phyloP scores from a whole-genome alignment of 2,329 filamentous ascomycete genomes.

The Aureobasidium pullulans region DNA sequence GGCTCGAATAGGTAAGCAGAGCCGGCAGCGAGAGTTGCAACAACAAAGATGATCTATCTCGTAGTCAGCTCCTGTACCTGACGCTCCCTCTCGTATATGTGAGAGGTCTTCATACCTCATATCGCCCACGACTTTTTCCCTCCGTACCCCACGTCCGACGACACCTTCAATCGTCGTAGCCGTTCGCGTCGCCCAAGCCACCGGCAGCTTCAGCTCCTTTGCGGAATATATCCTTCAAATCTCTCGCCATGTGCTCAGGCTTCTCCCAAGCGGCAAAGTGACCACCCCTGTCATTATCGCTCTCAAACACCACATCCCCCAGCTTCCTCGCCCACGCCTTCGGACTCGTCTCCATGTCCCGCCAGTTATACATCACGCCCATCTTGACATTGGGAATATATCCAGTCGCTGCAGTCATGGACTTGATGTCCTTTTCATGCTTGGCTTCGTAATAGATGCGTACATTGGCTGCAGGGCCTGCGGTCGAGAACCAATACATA shows the following conservation, averaged over 20 bases:
- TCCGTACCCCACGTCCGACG: too few species aligned
- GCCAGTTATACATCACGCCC: constrained; percentile 50
- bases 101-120: too few species aligned
- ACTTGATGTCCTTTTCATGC: constrained; percentile 36
- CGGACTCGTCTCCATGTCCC: constrained; percentile 49
- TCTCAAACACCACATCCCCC: constrained; percentile 52
- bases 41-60: too few species aligned
- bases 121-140: too few species aligned
- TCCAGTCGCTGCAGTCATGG: not conserved
- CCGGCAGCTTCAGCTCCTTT: not conserved
- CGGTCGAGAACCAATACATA: constrained; percentile 64
- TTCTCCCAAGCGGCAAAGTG: constrained; percentile 55
- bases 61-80: too few species aligned
- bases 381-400: constrained; percentile 40
- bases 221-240: constrained; percentile 49
- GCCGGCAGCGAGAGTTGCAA: not conserved
- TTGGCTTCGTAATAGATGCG: constrained; percentile 65
- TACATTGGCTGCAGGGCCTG: constrained; percentile 59
- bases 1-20: not conserved
- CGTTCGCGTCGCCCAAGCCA: not conserved
- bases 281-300: constrained; percentile 42
- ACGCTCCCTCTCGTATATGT: too few species aligned
- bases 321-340: constrained; percentile 50
- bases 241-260: constrained; percentile 43
- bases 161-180: not conserved